Percentiles rank a stretch among this genome's conserved stretches.
phyloP scores from a whole-genome alignment of 495 filamentous ascomycete genomes.

The Xylaria scruposa region DNA sequence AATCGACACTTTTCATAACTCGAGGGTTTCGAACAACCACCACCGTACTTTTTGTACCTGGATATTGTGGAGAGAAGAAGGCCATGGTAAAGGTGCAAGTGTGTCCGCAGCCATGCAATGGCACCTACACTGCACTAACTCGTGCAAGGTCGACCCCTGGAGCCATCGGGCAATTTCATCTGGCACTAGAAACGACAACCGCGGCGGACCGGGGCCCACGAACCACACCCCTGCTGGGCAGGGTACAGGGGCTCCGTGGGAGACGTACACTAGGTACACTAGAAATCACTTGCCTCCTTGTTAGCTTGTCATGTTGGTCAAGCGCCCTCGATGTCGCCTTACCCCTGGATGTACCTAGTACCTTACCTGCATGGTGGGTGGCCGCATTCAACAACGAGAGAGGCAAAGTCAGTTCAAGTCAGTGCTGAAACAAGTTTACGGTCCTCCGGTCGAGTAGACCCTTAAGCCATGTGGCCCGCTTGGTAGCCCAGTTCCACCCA shows the following conservation, averaged over 20 bases:
- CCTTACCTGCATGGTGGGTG: neutral
- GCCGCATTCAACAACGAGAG: conserved; percentile 1
- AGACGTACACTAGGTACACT: neutral
- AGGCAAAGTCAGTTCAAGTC: conserved; percentile 5
- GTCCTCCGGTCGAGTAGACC: conserved; percentile 17
- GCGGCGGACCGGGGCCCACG: conserved; percentile 2
- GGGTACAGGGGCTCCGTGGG: neutral
- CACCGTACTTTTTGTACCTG: neutral
- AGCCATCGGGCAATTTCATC: conserved; percentile 30
- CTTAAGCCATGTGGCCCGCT: conserved; percentile 24
- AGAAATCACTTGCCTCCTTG: neutral
- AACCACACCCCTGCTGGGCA: conserved; percentile 8
- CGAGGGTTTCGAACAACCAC: neutral
- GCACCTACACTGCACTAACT: conserved; percentile 4
- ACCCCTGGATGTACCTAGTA: conserved; percentile 12
- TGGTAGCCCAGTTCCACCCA: conserved; percentile 15
- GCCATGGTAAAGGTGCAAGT: neutral
- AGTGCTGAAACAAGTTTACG: conserved; percentile 12
- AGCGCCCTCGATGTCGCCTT: conserved; percentile 3
- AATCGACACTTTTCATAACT: neutral
- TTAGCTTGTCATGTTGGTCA: conserved; percentile 18
- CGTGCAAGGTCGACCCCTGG: conserved; percentile 23
- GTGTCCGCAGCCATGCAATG: conserved; percentile 17
- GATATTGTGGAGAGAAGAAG: conserved; percentile 17
- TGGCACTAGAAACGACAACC: conserved; percentile 22